Base-by-base conservation (phyloP, 805 yeast species). In the Ogataea minuta region DNA sequence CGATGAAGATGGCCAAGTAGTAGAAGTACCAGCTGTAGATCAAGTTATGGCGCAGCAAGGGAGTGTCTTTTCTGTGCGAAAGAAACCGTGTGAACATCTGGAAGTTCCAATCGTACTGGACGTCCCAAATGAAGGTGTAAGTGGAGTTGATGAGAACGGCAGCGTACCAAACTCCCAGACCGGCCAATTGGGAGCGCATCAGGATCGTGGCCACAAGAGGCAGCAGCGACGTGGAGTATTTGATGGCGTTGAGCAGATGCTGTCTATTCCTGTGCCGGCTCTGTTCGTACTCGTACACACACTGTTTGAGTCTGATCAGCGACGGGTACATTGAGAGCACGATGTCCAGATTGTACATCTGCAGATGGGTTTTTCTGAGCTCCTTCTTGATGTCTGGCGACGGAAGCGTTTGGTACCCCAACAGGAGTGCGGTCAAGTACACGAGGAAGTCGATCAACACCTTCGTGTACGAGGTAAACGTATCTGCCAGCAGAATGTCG, bases 41-140 rank as follows among this genome's bases (percentile, higher is more conserved):
- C n/a, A 63, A 31, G 20, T 46, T 56, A 15, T 54, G 45, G 44
- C 72, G 55, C 23, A 67, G 43, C 1, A 57, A 13, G 3, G 53
- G 53, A 3, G 46, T 30, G 12, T 46, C 46, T 7, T 40, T 34
- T 12, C 44, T 35, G 6, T 49, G 39, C 11, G 43, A 36, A 20
- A 60, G 34, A 23, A 57, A 53, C 26, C 53, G 48, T 31, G 67
- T 68, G 52, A 84, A 68, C 7, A 84, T 53, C 9, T 74, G 72
- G 34, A 88, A 68, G 30, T 79, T 78, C 99, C 99, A 93, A 65
- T 93, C 99, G 72, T 78, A 77, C 35, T 74, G 73, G 9, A 91
- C 62, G 60, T 93, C 99, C 99, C 99, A 93, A 39, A 77, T 65
- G 44, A 87, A 84, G 11, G 95, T 75, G 59, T 84, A 93, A 0